Evolutionary conservation across 176 grass and related monocot species (phyloP).

Genomic region (Canna indica): DNA sequence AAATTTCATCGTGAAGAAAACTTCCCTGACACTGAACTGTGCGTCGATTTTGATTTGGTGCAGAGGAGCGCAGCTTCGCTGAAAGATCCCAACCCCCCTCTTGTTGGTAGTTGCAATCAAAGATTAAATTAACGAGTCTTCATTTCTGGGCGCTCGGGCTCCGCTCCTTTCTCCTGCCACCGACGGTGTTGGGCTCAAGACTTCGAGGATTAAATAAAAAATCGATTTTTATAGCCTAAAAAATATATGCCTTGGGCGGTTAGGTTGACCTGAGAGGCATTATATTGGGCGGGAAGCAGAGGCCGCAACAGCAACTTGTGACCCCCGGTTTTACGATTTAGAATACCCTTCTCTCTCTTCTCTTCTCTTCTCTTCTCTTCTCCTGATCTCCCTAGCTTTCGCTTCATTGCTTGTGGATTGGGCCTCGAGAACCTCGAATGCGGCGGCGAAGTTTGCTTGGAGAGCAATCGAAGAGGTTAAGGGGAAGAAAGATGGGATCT

Average conservation of each 20-base stretch:
- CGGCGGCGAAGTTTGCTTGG: neutral
- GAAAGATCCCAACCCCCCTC: neutral
- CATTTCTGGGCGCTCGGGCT: neutral
- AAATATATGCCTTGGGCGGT: neutral
- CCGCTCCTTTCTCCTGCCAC: neutral
- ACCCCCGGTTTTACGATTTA: neutral
- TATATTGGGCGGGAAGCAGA: neutral
- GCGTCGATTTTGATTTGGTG: neutral
- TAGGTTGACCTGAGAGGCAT: neutral
- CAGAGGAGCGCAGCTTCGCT: neutral
- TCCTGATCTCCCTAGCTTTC: neutral
- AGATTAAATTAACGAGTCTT: neutral
- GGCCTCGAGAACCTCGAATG: neutral
- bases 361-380: neutral
- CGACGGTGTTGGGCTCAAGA: neutral
- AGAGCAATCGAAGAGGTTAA: neutral
- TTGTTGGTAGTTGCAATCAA: neutral
- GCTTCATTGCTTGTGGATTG: neutral
- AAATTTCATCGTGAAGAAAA: neutral
- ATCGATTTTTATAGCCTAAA: neutral
- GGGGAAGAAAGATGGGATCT: conserved; percentile 2
- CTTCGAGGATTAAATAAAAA: neutral
- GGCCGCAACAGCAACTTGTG: neutral
- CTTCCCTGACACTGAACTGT: neutral
- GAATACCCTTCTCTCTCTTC: neutral